Conservation (phyloP, 306 rosid genomes). For the Vigna radiata region DNA sequence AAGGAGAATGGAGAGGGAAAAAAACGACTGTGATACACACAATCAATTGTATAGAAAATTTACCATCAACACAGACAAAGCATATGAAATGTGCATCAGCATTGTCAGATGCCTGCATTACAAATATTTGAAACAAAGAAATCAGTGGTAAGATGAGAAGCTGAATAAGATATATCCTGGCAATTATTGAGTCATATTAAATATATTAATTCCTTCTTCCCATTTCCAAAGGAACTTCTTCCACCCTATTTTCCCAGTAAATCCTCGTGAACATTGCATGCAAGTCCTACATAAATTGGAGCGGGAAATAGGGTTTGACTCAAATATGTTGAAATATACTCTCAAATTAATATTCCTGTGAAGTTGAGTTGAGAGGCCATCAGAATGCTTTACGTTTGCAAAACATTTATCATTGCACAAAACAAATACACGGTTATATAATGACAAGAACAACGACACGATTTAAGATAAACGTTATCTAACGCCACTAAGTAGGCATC, state of each 20-base stretch:
- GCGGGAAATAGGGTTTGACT: neutral
- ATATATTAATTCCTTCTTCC: neutral
- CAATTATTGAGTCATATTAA: neutral
- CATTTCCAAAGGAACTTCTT: neutral
- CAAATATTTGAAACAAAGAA: conserved; percentile 25
- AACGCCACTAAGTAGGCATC: conserved; percentile 1
- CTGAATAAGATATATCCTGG: neutral
- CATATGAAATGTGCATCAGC: conserved; percentile 83
- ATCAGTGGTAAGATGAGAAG: conserved; percentile 18
- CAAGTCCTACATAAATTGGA: conserved; percentile 4
- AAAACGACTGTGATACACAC: conserved; percentile 8
- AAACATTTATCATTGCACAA: neutral
- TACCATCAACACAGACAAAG: conserved; percentile 84
- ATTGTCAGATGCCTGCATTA: conserved; percentile 69
- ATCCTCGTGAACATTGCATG: neutral
- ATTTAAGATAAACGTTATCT: neutral
- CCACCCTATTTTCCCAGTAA: neutral
- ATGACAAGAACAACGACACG: neutral
- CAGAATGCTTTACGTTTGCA: neutral
- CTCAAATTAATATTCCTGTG: neutral
- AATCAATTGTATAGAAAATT: conserved; percentile 1
- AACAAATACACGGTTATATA: conserved; percentile 6
- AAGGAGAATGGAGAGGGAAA: conserved; percentile 15
- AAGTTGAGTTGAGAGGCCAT: conserved; percentile 5
- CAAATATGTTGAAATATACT: neutral